These are phyloP conservation scores for Alternaria alternata DNA, from an alignment of 2,329 filamentous ascomycete species.

Conservation along the genomic window DNA sequence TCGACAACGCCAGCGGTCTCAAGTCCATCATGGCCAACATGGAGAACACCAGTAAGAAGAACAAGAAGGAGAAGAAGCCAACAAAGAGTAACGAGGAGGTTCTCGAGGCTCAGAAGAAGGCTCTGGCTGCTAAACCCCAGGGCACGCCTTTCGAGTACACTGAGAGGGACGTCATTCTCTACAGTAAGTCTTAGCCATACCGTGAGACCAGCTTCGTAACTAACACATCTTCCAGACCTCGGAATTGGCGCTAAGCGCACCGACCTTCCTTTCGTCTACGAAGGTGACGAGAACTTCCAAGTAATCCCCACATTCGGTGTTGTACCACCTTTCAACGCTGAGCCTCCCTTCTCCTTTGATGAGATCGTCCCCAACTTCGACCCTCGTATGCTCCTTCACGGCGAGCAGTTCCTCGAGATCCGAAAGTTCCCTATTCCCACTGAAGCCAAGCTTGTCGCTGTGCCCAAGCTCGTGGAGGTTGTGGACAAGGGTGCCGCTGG, in stretches of 20 bases:
- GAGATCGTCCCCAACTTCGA: conserved; percentile 94
- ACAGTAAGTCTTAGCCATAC: conserved; percentile 62
- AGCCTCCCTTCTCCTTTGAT: conserved; percentile 79
- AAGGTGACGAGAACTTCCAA: conserved; percentile 92
- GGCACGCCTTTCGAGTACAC: conserved; percentile 83
- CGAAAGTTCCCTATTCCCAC: conserved; percentile 92
- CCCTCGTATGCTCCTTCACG: conserved; percentile 98
- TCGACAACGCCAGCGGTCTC: conserved; percentile 77
- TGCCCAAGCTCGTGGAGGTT: conserved; percentile 86
- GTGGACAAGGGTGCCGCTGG: conserved; percentile 94
- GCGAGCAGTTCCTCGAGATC: conserved; percentile 97
- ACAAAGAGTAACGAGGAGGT: conserved; percentile 68
- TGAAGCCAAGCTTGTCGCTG: conserved; percentile 75
- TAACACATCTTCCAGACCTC: conserved; percentile 63
- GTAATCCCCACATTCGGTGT: conserved; percentile 95
- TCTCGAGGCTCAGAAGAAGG: conserved; percentile 77
- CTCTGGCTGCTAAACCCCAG: conserved; percentile 74
- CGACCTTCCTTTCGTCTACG: conserved; percentile 87
- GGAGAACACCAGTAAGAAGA: conserved; percentile 70
- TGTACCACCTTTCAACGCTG: conserved; percentile 88
- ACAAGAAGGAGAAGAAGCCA: conserved; percentile 55
- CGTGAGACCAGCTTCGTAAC: conserved; percentile 4
- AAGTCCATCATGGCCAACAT: conserved; percentile 87
- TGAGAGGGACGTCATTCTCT: conserved; percentile 89
- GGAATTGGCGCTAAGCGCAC: conserved; percentile 90